A percentile compares a stretch with the other conserved stretches of the same genome.
Evolutionary conservation across 257 asterid genomes (phyloP).

Genomic region (Solanum etuberosum): DNA sequence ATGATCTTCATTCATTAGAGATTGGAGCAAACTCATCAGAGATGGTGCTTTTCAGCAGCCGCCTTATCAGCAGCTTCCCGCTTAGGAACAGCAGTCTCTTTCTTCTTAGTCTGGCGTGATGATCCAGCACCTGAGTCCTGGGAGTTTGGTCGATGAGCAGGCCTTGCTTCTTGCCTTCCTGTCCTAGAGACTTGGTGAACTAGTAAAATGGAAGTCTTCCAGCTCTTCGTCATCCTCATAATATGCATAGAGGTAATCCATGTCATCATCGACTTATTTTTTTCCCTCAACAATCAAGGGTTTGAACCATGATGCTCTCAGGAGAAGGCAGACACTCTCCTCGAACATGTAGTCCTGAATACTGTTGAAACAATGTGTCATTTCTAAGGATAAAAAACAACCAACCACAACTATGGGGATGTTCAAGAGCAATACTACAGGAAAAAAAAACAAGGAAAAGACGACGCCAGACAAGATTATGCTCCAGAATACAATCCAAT

Average conservation of each 20-base stretch:
- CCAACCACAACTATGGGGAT: not conserved
- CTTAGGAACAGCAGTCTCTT: not conserved
- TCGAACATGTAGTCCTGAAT: constrained; percentile 75
- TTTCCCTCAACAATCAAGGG: constrained; percentile 53
- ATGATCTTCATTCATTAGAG: not conserved
- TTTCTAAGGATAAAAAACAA: not conserved
- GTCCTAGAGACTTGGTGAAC: constrained; percentile 40
- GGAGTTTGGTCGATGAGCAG: constrained; percentile 14
- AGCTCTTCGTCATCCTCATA: constrained; percentile 33
- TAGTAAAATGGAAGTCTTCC: constrained; percentile 38
- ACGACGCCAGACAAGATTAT: not conserved
- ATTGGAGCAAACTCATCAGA: no score
- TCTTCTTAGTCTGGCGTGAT: constrained; percentile 53
- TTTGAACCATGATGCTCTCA: constrained; percentile 79
- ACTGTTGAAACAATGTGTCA: constrained; percentile 17
- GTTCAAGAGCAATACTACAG: not conserved
- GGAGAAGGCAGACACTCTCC: constrained; percentile 92
- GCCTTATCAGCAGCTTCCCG: constrained; percentile 76
- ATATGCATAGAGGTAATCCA: constrained; percentile 30
- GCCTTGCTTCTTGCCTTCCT: constrained; percentile 83
- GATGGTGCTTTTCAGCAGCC: constrained; percentile 67
- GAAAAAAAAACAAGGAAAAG: not conserved
- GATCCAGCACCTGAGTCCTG: constrained; percentile 44
- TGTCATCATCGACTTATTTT: constrained; percentile 37
- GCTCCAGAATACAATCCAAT: not conserved